Evolutionary conservation across 176 grass and related monocot species (phyloP).

Genomic region (Tillandsia fasciculata): DNA sequence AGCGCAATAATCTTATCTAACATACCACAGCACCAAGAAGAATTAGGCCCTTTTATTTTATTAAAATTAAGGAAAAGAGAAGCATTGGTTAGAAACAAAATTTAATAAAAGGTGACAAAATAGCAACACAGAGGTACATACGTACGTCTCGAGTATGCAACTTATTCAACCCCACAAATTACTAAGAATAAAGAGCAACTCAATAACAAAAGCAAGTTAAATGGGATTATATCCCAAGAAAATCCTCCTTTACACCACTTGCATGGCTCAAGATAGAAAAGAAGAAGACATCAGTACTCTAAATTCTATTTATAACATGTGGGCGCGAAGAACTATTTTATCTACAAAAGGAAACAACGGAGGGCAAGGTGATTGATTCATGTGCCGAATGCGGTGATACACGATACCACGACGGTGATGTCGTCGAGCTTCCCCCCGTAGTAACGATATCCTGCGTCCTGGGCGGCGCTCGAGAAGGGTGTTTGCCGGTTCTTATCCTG

Average conservation of each 20-base stretch:
- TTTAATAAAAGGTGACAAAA: too few relatives aligned
- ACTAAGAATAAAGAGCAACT: not conserved
- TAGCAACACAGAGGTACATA: too few relatives aligned
- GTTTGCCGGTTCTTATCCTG: constrained; percentile 77
- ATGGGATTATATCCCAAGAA: not conserved
- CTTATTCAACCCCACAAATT: not conserved
- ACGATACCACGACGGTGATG: constrained; percentile 80
- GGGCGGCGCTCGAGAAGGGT: constrained; percentile 75
- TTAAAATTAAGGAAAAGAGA: too few relatives aligned
- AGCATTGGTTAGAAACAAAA: too few relatives aligned
- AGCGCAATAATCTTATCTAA: too few relatives aligned
- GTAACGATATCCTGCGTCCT: constrained; percentile 90
- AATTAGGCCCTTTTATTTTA: too few relatives aligned
- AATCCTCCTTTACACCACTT: not conserved
- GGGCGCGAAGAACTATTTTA: not conserved
- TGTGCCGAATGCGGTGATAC: constrained; percentile 31
- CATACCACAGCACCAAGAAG: too few relatives aligned
- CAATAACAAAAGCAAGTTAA: not conserved
- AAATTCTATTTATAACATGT: not conserved
- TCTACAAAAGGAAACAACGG: not conserved
- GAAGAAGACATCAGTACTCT: not conserved
- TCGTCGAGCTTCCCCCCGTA: constrained; percentile 93
- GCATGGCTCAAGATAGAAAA: not conserved
- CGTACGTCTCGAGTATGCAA: too few relatives aligned
- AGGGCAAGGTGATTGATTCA: not conserved